phyloP scores from a whole-genome alignment of 441 rosid species.

The Raphanus hybrid region DNA sequence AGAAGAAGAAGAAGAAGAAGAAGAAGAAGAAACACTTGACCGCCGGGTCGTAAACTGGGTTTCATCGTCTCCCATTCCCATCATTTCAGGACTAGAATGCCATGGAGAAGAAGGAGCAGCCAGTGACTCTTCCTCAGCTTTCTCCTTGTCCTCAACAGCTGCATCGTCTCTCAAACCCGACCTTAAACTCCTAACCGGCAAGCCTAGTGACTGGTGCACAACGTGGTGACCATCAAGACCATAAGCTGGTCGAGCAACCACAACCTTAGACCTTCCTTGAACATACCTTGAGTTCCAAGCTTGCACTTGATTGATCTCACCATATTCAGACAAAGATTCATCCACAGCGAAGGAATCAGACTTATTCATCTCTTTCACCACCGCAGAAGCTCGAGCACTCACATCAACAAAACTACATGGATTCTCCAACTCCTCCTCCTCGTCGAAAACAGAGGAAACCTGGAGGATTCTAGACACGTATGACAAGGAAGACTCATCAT shows the following conservation, averaged over 20 bases:
- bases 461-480: conserved; percentile 54
- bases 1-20: conserved; percentile 49
- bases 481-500: conserved; percentile 56
- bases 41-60: conserved; percentile 50
- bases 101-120: conserved; percentile 47
- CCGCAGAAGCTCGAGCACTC: not conserved
- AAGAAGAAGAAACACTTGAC: conserved; percentile 49
- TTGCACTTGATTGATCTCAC: conserved; percentile 38
- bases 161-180: too few species aligned
- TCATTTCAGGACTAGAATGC: conserved; percentile 33
- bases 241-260: conserved; percentile 57
- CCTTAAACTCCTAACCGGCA: conserved; percentile 80
- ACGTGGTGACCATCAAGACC: conserved; percentile 45
- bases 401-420: not conserved
- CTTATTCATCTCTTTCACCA: conserved; percentile 37
- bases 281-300: conserved; percentile 68
- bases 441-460: conserved; percentile 58
- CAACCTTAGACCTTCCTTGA: conserved; percentile 58
- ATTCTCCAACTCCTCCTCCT: not conserved
- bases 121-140: conserved; percentile 1
- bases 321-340: not conserved
- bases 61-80: conserved; percentile 49
- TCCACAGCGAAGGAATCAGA: not conserved
- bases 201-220: conserved; percentile 59
- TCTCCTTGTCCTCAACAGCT: conserved; percentile 28